phyloP scores from a whole-genome alignment of 805 yeast genomes.

The Cyberlindnera maclurae region DNA sequence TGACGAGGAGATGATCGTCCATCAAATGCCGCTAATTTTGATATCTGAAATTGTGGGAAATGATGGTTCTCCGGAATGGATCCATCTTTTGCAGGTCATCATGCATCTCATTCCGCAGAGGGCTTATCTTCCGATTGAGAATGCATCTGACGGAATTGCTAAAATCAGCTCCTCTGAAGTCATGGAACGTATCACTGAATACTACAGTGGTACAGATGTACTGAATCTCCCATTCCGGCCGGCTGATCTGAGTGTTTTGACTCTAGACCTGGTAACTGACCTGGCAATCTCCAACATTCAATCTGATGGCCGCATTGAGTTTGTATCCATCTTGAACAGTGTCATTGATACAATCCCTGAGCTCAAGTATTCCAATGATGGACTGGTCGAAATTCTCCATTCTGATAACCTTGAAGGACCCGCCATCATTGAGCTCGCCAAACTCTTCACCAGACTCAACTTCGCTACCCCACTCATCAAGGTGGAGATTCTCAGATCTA shows the following conservation, averaged over 20 bases:
- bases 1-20: constrained; percentile 80
- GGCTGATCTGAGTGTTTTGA: constrained; percentile 37
- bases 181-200: constrained; percentile 25
- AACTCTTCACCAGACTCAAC: constrained; percentile 24
- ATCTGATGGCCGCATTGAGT: constrained; percentile 19
- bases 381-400: constrained; percentile 25
- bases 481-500: constrained; percentile 11
- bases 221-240: constrained; percentile 32
- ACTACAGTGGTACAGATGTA: constrained; percentile 27
- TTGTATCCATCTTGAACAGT: constrained; percentile 29
- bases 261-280: constrained; percentile 27
- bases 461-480: constrained; percentile 23
- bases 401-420: constrained; percentile 8
- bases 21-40: constrained; percentile 69
- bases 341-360: constrained; percentile 43
- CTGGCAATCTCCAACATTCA: constrained; percentile 21
- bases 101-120: constrained; percentile 55
- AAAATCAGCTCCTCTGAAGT: constrained; percentile 16
- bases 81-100: constrained; percentile 34
- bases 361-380: constrained; percentile 28
- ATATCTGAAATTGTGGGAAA: constrained; percentile 35
- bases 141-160: constrained; percentile 24
- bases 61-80: constrained; percentile 25
- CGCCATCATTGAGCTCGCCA: constrained; percentile 24
- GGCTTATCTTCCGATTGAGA: constrained; percentile 50